A percentile compares a stretch with the other conserved stretches of the same genome.
Conservation (phyloP, 2,329 filamentous ascomycete species). For the Xylaria sp. region DNA sequence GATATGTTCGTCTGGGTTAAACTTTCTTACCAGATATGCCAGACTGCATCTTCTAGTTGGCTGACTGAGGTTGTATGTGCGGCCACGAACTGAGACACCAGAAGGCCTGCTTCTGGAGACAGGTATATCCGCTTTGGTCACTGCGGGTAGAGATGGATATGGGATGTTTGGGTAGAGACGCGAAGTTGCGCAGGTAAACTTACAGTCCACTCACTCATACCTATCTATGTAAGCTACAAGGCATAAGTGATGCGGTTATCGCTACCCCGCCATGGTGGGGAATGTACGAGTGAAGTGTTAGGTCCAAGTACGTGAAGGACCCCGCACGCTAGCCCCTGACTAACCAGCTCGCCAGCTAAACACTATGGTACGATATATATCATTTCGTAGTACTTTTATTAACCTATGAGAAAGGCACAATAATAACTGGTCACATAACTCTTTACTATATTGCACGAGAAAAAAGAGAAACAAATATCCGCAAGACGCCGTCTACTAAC, state of each 20-base stretch:
- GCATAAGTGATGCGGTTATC: neutral
- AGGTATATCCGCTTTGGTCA: neutral
- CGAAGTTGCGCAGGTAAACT: neutral
- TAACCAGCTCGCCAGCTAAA: no score
- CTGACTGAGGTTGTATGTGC: neutral
- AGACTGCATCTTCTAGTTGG: constrained; percentile 71
- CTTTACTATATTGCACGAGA: neutral
- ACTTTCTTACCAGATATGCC: constrained; percentile 73
- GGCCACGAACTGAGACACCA: constrained; percentile 1
- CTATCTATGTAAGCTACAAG: no score
- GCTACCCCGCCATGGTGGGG: neutral
- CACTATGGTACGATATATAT: no score
- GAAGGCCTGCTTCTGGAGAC: constrained; percentile 20
- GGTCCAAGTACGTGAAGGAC: no score
- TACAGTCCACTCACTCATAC: neutral
- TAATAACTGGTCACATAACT: neutral
- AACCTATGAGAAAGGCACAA: neutral
- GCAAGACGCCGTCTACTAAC: neutral
- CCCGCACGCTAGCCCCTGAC: no score
- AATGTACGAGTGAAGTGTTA: neutral
- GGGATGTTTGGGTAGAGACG: constrained; percentile 1
- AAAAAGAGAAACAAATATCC: neutral
- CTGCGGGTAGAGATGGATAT: neutral
- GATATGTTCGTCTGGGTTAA: neutral
- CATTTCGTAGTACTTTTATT: neutral